Base-by-base conservation (phyloP, 2,329 filamentous ascomycete genomes). In the Aspergillus sp. region DNA sequence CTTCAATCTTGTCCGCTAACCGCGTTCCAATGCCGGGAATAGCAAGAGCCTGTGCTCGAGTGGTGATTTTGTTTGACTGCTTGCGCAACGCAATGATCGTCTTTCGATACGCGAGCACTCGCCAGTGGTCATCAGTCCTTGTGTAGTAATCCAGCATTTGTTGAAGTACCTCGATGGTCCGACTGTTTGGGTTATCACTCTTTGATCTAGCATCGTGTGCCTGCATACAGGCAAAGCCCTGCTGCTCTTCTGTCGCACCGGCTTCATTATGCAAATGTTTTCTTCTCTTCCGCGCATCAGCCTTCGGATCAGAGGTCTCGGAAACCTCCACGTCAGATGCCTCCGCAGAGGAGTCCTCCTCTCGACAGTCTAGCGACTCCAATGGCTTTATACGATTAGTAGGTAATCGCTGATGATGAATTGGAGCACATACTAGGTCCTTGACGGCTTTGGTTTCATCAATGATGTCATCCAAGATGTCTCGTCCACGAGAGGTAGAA, bases 1-100 rank as follows among this genome's bases (percentile, higher is more conserved):
- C 93, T 62, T 94, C 89, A 57, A 97, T 94, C 69, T 96, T 96
- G 22, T 82, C 77, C 0, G 91, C 91, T 1, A 96, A 75, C 1
- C 89, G 81, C 10, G 77, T 63, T 7, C 92, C 92, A 33, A 96
- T 84, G 52, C 79, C 81, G 1, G 84, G 83, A 1, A 96, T 77
- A 2, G 73, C 69, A 10, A 80, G 73, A 0, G 92, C 93, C 67
- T 95, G 81, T 45, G 84, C 79, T 52, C 82, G 84, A 0, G 87
- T 92, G 3, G 71, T 76, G 53, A 96, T 82, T 64, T 84, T 86
- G 17, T 63, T 65, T 0, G 74, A 66, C 55, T 92, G 87, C 45
- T 82, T 85, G 42, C 83, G 83, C 11, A 97, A 77, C 3, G 83
- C 87, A n/a, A 78, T 76, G 47, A 95, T 88, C 11, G 83, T 90